phyloP scores from a whole-genome alignment of 2,329 filamentous ascomycete species.

The Fusarium avenaceum region DNA sequence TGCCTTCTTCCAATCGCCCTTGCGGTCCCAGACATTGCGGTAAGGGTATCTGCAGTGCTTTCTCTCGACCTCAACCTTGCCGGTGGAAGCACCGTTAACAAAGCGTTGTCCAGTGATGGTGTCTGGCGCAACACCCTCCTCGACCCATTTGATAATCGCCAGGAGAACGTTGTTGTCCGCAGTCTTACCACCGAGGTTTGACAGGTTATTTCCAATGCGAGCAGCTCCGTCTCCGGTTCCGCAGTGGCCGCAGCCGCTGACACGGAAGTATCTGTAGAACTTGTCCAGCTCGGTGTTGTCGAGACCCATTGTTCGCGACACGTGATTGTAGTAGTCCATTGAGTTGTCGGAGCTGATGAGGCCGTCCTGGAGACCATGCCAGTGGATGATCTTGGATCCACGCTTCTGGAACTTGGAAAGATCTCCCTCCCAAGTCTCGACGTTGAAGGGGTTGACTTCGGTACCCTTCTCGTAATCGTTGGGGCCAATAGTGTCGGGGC shows the following conservation, averaged over 20 bases:
- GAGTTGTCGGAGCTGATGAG: constrained; percentile 46
- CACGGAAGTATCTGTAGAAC: constrained; percentile 66
- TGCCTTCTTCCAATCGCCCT: constrained; percentile 8
- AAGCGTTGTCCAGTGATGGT: constrained; percentile 54
- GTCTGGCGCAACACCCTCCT: constrained; percentile 59
- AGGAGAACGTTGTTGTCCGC: constrained; percentile 61
- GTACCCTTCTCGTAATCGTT: constrained; percentile 58
- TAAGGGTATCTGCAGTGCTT: constrained; percentile 37
- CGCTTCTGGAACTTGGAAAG: constrained; percentile 55
- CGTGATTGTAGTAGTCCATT: constrained; percentile 46
- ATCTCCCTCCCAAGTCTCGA: constrained; percentile 55
- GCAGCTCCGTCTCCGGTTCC: constrained; percentile 59
- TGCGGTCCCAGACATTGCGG: constrained; percentile 19
- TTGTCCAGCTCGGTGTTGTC: constrained; percentile 56
- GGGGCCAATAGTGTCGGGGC: constrained; percentile 44
- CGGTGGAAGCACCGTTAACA: constrained; percentile 7
- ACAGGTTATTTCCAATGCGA: constrained; percentile 49
- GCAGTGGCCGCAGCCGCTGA: constrained; percentile 66
- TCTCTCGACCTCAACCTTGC: constrained; percentile 33
- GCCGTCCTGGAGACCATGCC: constrained; percentile 57
- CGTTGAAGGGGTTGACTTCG: constrained; percentile 28
- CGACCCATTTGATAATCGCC: constrained; percentile 65
- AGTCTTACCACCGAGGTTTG: constrained; percentile 45
- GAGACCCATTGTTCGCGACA: constrained; percentile 47
- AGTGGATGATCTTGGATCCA: constrained; percentile 61